Percentiles rank a stretch among this genome's conserved stretches.
phyloP scores from a whole-genome alignment of 1,284 basidiomycete genomes.

The Ceratobasidium sp. region DNA sequence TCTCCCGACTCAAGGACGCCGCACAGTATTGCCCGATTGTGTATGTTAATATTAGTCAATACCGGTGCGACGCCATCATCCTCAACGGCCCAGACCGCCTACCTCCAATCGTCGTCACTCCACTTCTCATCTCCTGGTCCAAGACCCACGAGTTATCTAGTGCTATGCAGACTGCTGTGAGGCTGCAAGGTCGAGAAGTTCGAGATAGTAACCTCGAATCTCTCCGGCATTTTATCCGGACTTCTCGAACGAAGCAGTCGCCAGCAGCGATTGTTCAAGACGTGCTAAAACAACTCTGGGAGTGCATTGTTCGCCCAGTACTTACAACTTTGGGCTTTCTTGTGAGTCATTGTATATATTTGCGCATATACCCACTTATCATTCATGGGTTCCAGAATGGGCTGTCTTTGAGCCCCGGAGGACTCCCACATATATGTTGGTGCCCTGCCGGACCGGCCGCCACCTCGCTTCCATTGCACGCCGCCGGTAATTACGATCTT shows the following conservation, averaged over 20 bases:
- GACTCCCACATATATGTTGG: constrained; percentile 27
- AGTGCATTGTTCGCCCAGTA: background rate
- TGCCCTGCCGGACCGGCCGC: constrained; percentile 6
- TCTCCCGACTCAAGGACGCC: constrained; percentile 15
- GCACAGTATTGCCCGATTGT: constrained; percentile 12
- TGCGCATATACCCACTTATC: background rate
- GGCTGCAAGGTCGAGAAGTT: constrained; percentile 21
- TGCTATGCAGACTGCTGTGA: background rate
- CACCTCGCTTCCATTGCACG: constrained; percentile 34
- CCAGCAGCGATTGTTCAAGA: background rate
- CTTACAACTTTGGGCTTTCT: background rate
- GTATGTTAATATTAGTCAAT: constrained; percentile 24
- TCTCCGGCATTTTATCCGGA: background rate
- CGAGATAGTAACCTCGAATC: constrained; percentile 1
- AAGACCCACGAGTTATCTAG: constrained; percentile 8
- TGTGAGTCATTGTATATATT: background rate
- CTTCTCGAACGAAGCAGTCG: background rate
- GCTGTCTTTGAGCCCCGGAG: background rate
- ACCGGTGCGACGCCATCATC: constrained; percentile 26
- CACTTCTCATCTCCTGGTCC: background rate
- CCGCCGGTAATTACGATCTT: constrained; percentile 29
- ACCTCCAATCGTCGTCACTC: background rate
- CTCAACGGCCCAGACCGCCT: background rate
- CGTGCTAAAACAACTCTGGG: constrained; percentile 11
- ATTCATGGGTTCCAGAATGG: background rate